A percentile compares a stretch with the other conserved stretches of the same genome.
phyloP scores from a whole-genome alignment of 805 yeast genomes.

The Yamadazyma phyllophila region DNA sequence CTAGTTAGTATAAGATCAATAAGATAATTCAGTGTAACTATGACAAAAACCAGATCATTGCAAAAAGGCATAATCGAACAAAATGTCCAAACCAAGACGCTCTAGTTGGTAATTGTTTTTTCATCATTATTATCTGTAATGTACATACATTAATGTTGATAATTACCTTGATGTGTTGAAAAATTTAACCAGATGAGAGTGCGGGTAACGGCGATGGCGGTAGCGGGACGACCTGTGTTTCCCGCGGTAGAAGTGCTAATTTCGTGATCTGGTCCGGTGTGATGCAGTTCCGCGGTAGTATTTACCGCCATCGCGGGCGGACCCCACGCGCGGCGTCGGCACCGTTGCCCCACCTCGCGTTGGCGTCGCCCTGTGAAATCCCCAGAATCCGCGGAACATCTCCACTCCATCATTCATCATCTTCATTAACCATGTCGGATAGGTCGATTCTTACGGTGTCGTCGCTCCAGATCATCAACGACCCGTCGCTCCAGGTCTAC shows the following conservation, averaged over 20 bases:
- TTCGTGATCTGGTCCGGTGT: too few relatives aligned
- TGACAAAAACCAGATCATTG: constrained; percentile 73
- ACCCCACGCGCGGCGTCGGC: too few relatives aligned
- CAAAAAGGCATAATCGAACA: constrained; percentile 47
- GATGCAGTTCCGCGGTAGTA: too few relatives aligned
- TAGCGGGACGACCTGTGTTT: too few relatives aligned
- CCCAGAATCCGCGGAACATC: too few relatives aligned
- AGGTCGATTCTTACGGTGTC: constrained; percentile 20
- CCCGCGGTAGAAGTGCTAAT: too few relatives aligned
- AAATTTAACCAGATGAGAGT: not conserved
- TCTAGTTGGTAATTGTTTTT: constrained; percentile 32
- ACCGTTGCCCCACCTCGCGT: too few relatives aligned
- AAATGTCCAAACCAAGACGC: constrained; percentile 47
- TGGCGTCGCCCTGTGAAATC: too few relatives aligned
- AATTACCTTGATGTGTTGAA: not conserved
- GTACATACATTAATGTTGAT: constrained; percentile 6
- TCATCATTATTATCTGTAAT: constrained; percentile 31
- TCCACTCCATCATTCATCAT: too few relatives aligned
- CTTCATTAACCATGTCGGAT: too few relatives aligned
- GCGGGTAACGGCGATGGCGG: constrained; percentile 2
- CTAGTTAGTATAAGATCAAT: constrained; percentile 5
- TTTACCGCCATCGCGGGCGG: too few relatives aligned
- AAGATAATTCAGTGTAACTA: constrained; percentile 73
- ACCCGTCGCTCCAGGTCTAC: constrained; percentile 22
- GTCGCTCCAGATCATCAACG: constrained; percentile 30